These are phyloP conservation scores for Tricholoma saponaceum DNA, from an alignment of 768 basidiomycete genomes.

Conservation along the genomic window DNA sequence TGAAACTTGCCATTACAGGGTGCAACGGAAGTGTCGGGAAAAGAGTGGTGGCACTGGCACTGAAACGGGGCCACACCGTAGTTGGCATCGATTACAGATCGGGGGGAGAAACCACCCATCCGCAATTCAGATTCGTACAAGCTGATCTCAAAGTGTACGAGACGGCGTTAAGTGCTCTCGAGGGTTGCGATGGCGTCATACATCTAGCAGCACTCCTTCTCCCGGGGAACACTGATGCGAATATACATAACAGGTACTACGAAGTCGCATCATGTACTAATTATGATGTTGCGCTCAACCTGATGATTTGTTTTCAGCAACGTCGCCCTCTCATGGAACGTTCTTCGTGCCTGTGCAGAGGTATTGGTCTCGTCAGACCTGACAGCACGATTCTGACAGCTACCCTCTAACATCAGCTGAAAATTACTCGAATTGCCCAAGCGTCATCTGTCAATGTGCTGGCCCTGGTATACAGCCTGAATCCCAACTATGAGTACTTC, in stretches of 20 bases:
- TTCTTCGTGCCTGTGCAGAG: slow-evolving; percentile 65
- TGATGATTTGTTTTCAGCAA: slow-evolving; percentile 36
- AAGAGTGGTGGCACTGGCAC: slow-evolving; percentile 44
- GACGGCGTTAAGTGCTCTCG: slow-evolving; percentile 35
- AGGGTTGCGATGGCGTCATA: slow-evolving; percentile 52
- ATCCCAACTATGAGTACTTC: slow-evolving; percentile 50
- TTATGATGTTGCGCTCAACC: neutral
- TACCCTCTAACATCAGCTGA: slow-evolving; percentile 32
- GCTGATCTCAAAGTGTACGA: slow-evolving; percentile 50
- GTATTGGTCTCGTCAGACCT: slow-evolving; percentile 22
- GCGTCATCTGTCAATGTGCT: slow-evolving; percentile 66
- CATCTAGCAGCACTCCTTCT: slow-evolving; percentile 46
- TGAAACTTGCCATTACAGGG: slow-evolving; percentile 60
- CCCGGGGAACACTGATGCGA: slow-evolving; percentile 51
- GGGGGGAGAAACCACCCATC: slow-evolving; percentile 16
- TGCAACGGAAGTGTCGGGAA: slow-evolving; percentile 54
- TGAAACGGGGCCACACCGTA: slow-evolving; percentile 46
- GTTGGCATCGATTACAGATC: slow-evolving; percentile 46
- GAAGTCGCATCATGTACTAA: neutral
- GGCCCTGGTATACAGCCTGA: slow-evolving; percentile 42
- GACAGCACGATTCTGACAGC: neutral
- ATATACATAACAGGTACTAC: slow-evolving; percentile 56
- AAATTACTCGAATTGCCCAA: slow-evolving; percentile 57
- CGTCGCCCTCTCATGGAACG: slow-evolving; percentile 68
- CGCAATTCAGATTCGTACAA: slow-evolving; percentile 36